Evolutionary conservation across 192 early-diverging fungal genomes (phyloP), one percentile per base, ranked within the genome.

Genomic region (Coemansia sp.): DNA sequence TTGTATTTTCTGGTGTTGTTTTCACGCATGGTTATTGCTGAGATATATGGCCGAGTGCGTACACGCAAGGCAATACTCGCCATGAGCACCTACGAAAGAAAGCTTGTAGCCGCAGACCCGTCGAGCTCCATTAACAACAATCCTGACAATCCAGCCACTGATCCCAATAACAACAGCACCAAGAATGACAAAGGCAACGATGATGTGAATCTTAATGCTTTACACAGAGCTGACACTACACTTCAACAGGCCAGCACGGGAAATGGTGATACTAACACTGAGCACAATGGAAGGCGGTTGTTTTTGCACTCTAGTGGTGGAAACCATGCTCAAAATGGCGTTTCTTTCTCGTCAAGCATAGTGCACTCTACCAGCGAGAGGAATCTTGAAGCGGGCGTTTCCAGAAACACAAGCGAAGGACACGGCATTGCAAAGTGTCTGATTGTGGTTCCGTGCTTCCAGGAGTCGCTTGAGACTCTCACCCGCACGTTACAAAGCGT

Each of bases 391-490:
- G 54, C 65, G 12, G 65, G 62, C 12, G 43, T 63, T 10, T 41
- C 63, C 16, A 41, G 48, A 16, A 48, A 40, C 48, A 63, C 15
- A 3, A 41, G 54, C 36, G 5, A 55, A 18, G 21, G 36, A 10
- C 54, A 13, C 39, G 49, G 66, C 48, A 61, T 56, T 58, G 62
- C 73, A 39, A 74, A 65, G 52, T 76, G 74, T 41, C 43, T 76
- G 37, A 66, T 82, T 15, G 75, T 82, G 5, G 72, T 82, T n/a
- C 80, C 80, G 8, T 77, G 75, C 42, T 73, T 71, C 42, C 57
- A 57, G 9, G 80, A 82, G 54, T 58, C 62, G 8, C 57, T 69
- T 11, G 80, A 77, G 22, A 72, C 68, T 26, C 71, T 82, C 48
- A 69, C 80, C 1, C 41, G 80, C 62, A 74, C 80, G 42, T 48